These are phyloP conservation scores for Colletotrichum sp. DNA, from an alignment of 2,329 filamentous ascomycete species.

Conservation along the genomic window DNA sequence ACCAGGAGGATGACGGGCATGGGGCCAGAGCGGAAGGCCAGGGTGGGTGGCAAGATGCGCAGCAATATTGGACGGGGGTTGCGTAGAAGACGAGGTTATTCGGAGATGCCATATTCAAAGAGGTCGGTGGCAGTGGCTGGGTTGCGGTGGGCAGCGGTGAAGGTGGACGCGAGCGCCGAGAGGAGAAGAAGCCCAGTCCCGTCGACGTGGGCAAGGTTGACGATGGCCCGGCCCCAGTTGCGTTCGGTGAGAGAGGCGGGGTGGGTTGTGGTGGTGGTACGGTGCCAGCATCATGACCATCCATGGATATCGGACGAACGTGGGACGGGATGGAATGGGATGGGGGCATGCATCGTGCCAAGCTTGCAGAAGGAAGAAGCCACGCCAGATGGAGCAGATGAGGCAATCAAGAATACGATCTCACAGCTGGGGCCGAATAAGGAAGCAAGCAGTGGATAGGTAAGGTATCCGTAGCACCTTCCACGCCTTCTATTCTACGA, in stretches of 20 bases:
- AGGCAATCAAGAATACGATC: neutral
- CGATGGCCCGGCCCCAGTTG: neutral
- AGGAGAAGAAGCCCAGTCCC: neutral
- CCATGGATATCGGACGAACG: neutral
- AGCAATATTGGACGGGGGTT: neutral
- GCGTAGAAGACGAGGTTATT: neutral
- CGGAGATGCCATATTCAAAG: neutral
- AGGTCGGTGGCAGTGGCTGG: neutral
- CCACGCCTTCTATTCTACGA: neutral
- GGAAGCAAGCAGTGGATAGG: neutral
- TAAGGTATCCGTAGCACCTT: neutral
- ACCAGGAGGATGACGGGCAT: neutral
- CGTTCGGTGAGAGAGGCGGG: slow-evolving; percentile 5
- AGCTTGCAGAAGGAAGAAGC: neutral
- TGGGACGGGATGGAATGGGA: neutral
- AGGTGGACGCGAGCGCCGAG: neutral
- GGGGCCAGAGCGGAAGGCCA: neutral
- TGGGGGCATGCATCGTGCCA: neutral
- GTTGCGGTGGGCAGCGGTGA: neutral
- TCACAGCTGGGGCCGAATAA: neutral
- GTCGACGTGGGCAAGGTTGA: neutral
- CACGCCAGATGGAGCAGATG: neutral
- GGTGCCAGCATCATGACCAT: neutral
- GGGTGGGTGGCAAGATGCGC: neutral
- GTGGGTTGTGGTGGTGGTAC: neutral